Conservation (phyloP, 2,329 filamentous ascomycete genomes). For the Fusarium vanettenii region DNA sequence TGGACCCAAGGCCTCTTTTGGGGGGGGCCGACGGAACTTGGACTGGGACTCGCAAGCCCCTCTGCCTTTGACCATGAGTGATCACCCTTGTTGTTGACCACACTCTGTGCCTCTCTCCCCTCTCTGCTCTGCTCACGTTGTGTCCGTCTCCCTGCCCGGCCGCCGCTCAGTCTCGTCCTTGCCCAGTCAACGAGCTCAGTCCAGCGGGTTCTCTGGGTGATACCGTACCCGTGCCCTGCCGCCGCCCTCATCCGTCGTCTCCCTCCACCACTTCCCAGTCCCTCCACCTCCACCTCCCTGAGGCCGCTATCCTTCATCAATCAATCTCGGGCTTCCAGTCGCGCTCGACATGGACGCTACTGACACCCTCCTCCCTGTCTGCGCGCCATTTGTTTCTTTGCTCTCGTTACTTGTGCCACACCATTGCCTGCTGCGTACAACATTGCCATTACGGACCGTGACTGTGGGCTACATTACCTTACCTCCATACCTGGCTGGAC, state of each 20-base stretch:
- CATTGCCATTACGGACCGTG: slow-evolving; percentile 12
- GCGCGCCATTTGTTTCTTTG: slow-evolving; percentile 26
- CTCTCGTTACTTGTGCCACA: slow-evolving; percentile 39
- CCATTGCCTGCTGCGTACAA: slow-evolving; percentile 33
- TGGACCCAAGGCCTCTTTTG: slow-evolving; percentile 17
- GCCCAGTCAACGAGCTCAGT: slow-evolving; percentile 32
- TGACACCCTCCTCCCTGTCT: slow-evolving; percentile 42
- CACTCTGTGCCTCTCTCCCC: slow-evolving; percentile 2
- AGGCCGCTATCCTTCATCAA: slow-evolving; percentile 44
- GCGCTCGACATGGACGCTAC: slow-evolving; percentile 35
- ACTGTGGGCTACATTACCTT: not conserved
- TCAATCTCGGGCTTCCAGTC: slow-evolving; percentile 39
- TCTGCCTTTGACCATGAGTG: slow-evolving; percentile 38
- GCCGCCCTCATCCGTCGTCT: slow-evolving; percentile 6
- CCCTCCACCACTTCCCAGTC: slow-evolving; percentile 21
- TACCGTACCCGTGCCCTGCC: slow-evolving; percentile 24
- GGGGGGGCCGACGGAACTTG: slow-evolving; percentile 18
- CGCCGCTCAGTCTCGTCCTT: not conserved
- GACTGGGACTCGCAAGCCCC: slow-evolving; percentile 39
- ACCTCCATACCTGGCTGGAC: not conserved
- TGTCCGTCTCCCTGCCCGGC: not conserved
- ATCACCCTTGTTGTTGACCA: slow-evolving; percentile 29
- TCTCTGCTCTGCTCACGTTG: slow-evolving; percentile 2
- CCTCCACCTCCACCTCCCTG: slow-evolving; percentile 38
- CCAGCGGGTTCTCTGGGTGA: slow-evolving; percentile 29